Evolutionary conservation across 192 early-diverging fungal species (phyloP).

Genomic region (Geranomyces variabilis): DNA sequence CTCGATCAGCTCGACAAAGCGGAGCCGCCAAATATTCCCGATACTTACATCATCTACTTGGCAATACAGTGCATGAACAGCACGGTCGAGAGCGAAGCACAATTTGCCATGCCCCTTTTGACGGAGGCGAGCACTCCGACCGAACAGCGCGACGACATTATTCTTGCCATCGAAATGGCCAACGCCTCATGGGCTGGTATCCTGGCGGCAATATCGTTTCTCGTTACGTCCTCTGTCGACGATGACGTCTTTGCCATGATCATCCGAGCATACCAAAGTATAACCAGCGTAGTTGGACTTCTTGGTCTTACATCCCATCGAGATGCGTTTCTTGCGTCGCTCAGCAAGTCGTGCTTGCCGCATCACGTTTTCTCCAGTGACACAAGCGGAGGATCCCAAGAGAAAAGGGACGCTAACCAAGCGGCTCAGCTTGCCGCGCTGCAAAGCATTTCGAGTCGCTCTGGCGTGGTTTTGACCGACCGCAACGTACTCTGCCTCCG

Average conservation of each 20-base stretch:
- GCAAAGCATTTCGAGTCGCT: conserved; percentile 1
- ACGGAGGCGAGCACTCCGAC: conserved; percentile 41
- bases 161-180: conserved; percentile 75
- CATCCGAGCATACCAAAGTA: conserved; percentile 71
- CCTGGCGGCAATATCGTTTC: conserved; percentile 75
- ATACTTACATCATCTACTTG: conserved; percentile 84
- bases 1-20: conserved; percentile 92
- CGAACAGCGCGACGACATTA: conserved; percentile 51
- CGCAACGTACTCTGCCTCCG: conserved; percentile 80
- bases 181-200: conserved; percentile 80
- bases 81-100: conserved; percentile 73
- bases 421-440: conserved; percentile 7
- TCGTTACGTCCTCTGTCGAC: conserved; percentile 77
- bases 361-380: neutral
- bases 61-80: conserved; percentile 71
- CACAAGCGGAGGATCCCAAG: conserved; percentile 3
- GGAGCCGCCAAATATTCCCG: conserved; percentile 86
- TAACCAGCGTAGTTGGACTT: conserved; percentile 80
- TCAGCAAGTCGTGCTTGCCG: conserved; percentile 87
- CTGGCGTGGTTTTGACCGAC: conserved; percentile 56
- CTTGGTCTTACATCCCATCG: conserved; percentile 76
- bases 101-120: conserved; percentile 58
- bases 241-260: conserved; percentile 77
- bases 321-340: conserved; percentile 80
- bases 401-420: neutral